Percentiles rank a stretch among this genome's conserved stretches.
phyloP scores from a whole-genome alignment of 1,284 basidiomycete genomes.

The Malassezia cuniculi region DNA sequence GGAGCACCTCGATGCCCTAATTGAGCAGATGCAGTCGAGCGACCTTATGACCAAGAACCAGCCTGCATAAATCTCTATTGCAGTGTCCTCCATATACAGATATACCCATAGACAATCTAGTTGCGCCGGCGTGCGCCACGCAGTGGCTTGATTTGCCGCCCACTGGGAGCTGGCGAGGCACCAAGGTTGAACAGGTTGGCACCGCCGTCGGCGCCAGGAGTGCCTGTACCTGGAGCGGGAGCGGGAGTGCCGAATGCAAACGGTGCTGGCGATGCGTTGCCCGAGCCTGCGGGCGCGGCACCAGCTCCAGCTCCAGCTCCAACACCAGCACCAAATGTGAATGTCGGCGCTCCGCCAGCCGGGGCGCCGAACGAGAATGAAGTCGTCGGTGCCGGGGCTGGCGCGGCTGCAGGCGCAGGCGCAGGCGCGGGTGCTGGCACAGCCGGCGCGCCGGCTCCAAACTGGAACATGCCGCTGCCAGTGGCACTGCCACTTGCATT shows the following conservation, averaged over 20 bases:
- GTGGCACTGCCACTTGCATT: no score
- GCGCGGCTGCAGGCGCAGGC: not conserved
- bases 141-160: slow-evolving; percentile 29
- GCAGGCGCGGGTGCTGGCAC: not conserved
- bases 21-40: slow-evolving; percentile 1
- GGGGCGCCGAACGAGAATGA: slow-evolving; percentile 11
- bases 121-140: slow-evolving; percentile 15
- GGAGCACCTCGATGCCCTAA: slow-evolving; percentile 5
- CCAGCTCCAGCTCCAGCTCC: not conserved
- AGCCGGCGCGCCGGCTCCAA: not conserved
- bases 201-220: slow-evolving; percentile 1
- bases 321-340: slow-evolving; percentile 5
- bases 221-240: not conserved
- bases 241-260: slow-evolving; percentile 12
- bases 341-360: slow-evolving; percentile 4
- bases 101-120: not conserved
- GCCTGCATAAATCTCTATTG: not conserved
- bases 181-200: slow-evolving; percentile 26
- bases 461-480: not conserved
- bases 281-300: not conserved
- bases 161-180: slow-evolving; percentile 17
- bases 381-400: slow-evolving; percentile 8
- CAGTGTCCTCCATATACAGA: not conserved
- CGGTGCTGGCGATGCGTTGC: slow-evolving; percentile 8
- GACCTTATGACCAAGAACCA: slow-evolving; percentile 4